Conservation (phyloP, 2,329 filamentous ascomycete genomes). For the Ophiocordyceps polyrhachis-furcata region DNA sequence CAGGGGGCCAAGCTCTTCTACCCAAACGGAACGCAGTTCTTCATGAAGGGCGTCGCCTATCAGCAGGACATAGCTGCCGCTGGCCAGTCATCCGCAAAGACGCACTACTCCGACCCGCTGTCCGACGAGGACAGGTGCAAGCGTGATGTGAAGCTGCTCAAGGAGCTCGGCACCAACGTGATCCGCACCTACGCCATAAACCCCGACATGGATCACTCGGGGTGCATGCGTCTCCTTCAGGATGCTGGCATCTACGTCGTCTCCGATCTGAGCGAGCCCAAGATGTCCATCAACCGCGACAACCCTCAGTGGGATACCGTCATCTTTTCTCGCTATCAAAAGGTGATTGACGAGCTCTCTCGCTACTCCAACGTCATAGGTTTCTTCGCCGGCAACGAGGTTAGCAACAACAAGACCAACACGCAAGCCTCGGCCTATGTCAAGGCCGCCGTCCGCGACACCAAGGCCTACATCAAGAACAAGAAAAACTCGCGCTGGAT, state of each 20-base stretch:
- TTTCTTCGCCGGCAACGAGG: conserved; percentile 98
- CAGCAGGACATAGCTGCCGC: conserved; percentile 56
- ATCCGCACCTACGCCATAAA: conserved; percentile 93
- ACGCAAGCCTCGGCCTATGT: conserved; percentile 83
- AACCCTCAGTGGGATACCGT: conserved; percentile 59
- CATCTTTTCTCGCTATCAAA: conserved; percentile 64
- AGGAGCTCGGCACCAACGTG: conserved; percentile 68
- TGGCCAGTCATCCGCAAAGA: conserved; percentile 25
- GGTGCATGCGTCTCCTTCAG: conserved; percentile 69
- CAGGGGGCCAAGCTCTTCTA: conserved; percentile 80
- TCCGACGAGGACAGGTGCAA: conserved; percentile 52
- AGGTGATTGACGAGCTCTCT: conserved; percentile 62
- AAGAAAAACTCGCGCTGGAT: conserved; percentile 65
- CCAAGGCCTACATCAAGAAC: conserved; percentile 77
- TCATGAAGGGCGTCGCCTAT: conserved; percentile 87
- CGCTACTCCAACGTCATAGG: conserved; percentile 84
- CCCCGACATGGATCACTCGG: conserved; percentile 55
- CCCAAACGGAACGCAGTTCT: conserved; percentile 49
- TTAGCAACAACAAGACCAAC: conserved; percentile 77
- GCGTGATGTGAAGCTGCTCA: conserved; percentile 70
- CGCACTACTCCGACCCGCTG: conserved; percentile 63
- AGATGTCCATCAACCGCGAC: conserved; percentile 68
- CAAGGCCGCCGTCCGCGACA: conserved; percentile 93
- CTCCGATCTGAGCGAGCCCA: conserved; percentile 72
- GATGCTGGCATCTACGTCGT: conserved; percentile 89